phyloP scores from a whole-genome alignment of 805 yeast genomes.

The Barnettozyma wickerhamii region DNA sequence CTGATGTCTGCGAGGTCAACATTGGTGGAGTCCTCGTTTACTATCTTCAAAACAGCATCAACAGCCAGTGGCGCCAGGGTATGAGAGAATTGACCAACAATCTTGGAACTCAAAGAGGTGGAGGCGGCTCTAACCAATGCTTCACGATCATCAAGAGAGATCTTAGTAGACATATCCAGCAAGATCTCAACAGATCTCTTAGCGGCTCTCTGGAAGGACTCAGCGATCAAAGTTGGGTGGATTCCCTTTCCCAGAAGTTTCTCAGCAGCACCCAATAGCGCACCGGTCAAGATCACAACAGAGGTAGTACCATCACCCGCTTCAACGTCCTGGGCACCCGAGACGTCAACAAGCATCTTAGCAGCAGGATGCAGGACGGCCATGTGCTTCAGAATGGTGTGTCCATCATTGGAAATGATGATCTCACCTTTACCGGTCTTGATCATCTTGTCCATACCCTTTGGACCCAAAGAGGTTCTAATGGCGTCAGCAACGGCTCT shows the following conservation, averaged over 20 bases:
- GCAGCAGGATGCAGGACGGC: slow-evolving; percentile 99
- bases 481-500: slow-evolving; percentile 98
- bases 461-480: slow-evolving; percentile 92
- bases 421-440: slow-evolving; percentile 89
- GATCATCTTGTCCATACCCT: slow-evolving; percentile 99
- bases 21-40: slow-evolving; percentile 52
- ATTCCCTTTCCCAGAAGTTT: slow-evolving; percentile 83
- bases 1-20: slow-evolving; percentile 89
- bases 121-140: slow-evolving; percentile 88
- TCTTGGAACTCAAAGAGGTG: slow-evolving; percentile 91
- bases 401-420: slow-evolving; percentile 98
- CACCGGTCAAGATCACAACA: slow-evolving; percentile 93
- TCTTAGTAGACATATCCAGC: slow-evolving; percentile 77
- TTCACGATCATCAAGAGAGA: slow-evolving; percentile 76
- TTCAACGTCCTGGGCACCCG: slow-evolving; percentile 97
- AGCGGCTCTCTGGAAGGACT: slow-evolving; percentile 91
- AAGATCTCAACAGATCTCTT: slow-evolving; percentile 73
- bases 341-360: slow-evolving; percentile 93
- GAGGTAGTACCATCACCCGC: slow-evolving; percentile 99
- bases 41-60: slow-evolving; percentile 81
- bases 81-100: slow-evolving; percentile 88
- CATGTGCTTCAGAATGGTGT: slow-evolving; percentile 94
- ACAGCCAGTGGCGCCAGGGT: slow-evolving; percentile 91
- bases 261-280: slow-evolving; percentile 92
- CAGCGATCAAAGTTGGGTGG: slow-evolving; percentile 94